Percentiles rank a stretch among this genome's conserved stretches.
Conservation (phyloP, 768 basidiomycete species). For the Boletus rubescentipes region DNA sequence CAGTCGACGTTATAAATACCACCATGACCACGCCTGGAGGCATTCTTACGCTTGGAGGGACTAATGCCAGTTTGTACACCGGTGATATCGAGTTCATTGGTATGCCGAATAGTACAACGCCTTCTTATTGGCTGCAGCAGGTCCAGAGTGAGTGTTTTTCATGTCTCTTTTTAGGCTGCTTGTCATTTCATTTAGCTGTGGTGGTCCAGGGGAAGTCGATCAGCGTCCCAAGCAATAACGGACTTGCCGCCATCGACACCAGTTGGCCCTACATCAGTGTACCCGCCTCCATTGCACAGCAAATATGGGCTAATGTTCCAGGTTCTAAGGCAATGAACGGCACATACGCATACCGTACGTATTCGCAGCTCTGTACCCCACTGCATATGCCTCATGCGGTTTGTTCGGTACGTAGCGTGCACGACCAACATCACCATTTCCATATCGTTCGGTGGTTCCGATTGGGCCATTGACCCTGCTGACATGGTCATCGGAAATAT, state of each 20-base stretch:
- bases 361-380: not conserved
- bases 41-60: conserved; percentile 67
- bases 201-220: conserved; percentile 56
- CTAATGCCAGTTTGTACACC: conserved; percentile 51
- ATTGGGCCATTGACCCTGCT: conserved; percentile 67
- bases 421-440: conserved; percentile 49
- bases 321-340: conserved; percentile 45
- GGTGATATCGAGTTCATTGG: conserved; percentile 66
- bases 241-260: conserved; percentile 20
- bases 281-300: conserved; percentile 42
- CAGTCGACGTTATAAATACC: conserved; percentile 1
- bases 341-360: conserved; percentile 57
- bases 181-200: conserved; percentile 39
- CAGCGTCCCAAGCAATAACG: conserved; percentile 37
- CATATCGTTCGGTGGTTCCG: conserved; percentile 71
- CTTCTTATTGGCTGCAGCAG: conserved; percentile 58
- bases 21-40: conserved; percentile 63
- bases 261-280: too few species aligned
- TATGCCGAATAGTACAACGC: conserved; percentile 36
- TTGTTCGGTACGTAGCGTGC: conserved; percentile 53
- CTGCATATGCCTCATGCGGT: not conserved
- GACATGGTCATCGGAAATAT: conserved; percentile 80
- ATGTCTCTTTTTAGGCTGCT: too few species aligned
- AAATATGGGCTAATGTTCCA: conserved; percentile 64
- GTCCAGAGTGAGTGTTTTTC: conserved; percentile 44